Base-by-base conservation (phyloP, 1,284 basidiomycete genomes). In the Fomitopsis palustris region DNA sequence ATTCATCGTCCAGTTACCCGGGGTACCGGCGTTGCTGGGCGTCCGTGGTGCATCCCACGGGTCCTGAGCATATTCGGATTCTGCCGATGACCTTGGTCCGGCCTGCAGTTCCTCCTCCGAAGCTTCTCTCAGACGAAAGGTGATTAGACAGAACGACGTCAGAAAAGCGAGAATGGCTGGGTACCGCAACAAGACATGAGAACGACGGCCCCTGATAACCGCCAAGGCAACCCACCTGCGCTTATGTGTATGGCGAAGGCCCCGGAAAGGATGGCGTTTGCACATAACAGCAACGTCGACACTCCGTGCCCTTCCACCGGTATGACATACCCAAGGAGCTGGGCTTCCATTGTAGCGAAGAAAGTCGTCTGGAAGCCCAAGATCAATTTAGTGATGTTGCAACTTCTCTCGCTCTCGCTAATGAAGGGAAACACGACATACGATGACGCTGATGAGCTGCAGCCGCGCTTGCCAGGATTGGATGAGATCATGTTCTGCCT, bases 351-450 rank as follows among this genome's bases (percentile, higher is more conserved):
- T 0, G 81, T 78, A 5, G 84, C 85, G 63, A 86, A 85, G 70
- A 86, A 86, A 0, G 84, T 85, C 0, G 84, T 84, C 85, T 86
- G 59, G 4, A 56, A 29, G n/a, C n/a, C n/a, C n/a, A n/a, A n/a
- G n/a, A n/a, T n/a, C n/a, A n/a, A n/a, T n/a, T n/a, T n/a, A n/a
- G n/a, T n/a, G n/a, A n/a, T n/a, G n/a, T n/a, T n/a, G n/a, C n/a
- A n/a, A n/a, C n/a, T n/a, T n/a, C n/a, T 38, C 9, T 38, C 37
- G 17, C 10, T 17, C 9, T 14, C 3, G 25, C 10, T 9, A 4
- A 29, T 10, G 4, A 45, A 19, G 37, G 16, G 25, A 9, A 10
- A 25, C 35, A 19, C 25, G 23, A 73, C 81, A 67, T 43, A 85
- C 83, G 49, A 85, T 83, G 23, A 85, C 77, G 55, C 77, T 81